Evolutionary conservation across 352 stramenopile genomes (phyloP).

Genomic region (Pythium rishiriense): DNA sequence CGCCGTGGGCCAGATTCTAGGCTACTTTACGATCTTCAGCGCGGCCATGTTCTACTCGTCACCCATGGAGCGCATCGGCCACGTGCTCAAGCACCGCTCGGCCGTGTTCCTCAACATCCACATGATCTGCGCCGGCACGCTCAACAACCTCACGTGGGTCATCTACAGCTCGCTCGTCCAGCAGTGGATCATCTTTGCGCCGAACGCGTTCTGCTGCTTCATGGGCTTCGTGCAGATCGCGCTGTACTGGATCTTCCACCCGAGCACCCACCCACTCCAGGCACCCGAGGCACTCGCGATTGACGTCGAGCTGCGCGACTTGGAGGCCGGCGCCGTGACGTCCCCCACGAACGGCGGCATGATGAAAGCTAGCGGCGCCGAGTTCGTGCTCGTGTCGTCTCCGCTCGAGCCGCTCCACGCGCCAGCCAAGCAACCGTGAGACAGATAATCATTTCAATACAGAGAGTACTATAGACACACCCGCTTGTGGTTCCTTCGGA

Average conservation of each 20-base stretch:
- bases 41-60: slow-evolving; percentile 50
- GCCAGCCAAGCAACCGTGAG: not conserved
- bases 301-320: not conserved
- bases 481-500: no score
- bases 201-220: slow-evolving; percentile 42
- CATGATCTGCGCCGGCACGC: slow-evolving; percentile 49
- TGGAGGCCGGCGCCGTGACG: not conserved
- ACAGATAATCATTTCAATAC: no score
- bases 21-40: slow-evolving; percentile 42
- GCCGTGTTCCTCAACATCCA: slow-evolving; percentile 54
- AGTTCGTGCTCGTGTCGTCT: not conserved
- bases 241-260: slow-evolving; percentile 51
- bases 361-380: not conserved
- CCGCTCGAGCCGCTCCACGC: not conserved
- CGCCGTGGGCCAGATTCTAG: slow-evolving; percentile 34
- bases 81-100: slow-evolving; percentile 49
- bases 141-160: slow-evolving; percentile 64
- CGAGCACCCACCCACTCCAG: slow-evolving; percentile 39
- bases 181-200: slow-evolving; percentile 57
- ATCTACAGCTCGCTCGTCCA: slow-evolving; percentile 39
- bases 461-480: no score
- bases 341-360: not conserved
- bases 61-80: slow-evolving; percentile 47
- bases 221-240: slow-evolving; percentile 38
- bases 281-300: not conserved